Evolutionary conservation across 805 yeast species (phyloP).

Genomic region (Yamadazyma phyllophila): DNA sequence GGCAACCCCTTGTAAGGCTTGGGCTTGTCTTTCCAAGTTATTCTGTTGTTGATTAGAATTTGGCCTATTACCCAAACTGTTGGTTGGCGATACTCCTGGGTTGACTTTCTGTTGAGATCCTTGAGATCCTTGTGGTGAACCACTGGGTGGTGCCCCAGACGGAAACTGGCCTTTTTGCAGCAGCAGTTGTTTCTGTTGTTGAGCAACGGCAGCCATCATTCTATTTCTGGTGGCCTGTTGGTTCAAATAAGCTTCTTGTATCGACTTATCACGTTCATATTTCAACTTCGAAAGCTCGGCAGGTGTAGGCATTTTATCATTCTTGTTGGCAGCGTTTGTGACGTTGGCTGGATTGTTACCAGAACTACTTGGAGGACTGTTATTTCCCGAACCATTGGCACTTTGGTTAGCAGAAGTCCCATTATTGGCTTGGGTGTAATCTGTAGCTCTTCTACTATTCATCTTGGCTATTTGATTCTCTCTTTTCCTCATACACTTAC

Average conservation of each 20-base stretch:
- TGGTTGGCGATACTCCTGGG: conserved; percentile 8
- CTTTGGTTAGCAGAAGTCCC: background rate
- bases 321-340: conserved; percentile 14
- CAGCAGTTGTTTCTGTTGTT: conserved; percentile 25
- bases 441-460: conserved; percentile 20
- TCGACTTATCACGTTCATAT: conserved; percentile 79
- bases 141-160: too few species aligned
- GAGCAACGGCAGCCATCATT: conserved; percentile 44
- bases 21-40: conserved; percentile 2
- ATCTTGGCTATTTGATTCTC: conserved; percentile 56
- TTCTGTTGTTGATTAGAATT: background rate
- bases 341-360: conserved; percentile 4
- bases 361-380: background rate
- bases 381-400: background rate
- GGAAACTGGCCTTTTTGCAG: background rate
- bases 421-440: conserved; percentile 5
- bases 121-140: background rate
- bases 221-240: conserved; percentile 42
- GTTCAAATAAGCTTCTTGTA: conserved; percentile 67
- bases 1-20: conserved; percentile 14
- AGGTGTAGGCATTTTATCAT: conserved; percentile 63
- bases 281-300: conserved; percentile 81
- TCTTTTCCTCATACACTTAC: conserved; percentile 85
- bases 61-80: conserved; percentile 1
- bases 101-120: conserved; percentile 3